Base-by-base conservation (phyloP, 176 grass and related monocot genomes). In the Olyra latifolia region DNA sequence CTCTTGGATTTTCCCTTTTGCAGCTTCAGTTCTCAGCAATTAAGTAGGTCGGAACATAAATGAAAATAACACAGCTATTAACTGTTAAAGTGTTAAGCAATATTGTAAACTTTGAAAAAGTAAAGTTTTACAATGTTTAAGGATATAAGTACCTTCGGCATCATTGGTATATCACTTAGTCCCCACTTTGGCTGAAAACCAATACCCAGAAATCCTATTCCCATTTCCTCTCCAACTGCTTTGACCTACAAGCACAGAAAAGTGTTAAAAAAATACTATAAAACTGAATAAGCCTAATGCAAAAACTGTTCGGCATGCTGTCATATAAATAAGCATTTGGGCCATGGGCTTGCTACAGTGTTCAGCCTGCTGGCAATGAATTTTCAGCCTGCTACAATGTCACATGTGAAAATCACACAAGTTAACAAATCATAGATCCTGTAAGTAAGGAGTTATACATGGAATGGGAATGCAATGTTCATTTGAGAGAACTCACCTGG, bases 151-250 rank as follows among this genome's bases (percentile, higher is more conserved):
- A 99, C 96, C 93, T 99, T 99, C 0, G 92, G 96, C 96, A 99
- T 95, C 75, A 95, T 89, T 59, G 96, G 92, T 84, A 95, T 93
- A 48, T 99, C 92, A 63, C 69, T 80, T 17, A 93, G 50, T 28
- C 69, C 76, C 96, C 90, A 99, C 61, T 95, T 99, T 29, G 93
- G 90, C 76, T 99, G 96, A 91, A 95, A 99, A 29, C 96, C 96
- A 91, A 95, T 83, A 35, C 93, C 96, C 16, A 99, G 87, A 95
- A 99, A 99, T 78, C 93, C 93, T 72, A 99, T 89, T 44, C 92
- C 86, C 90, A 99, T 86, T 89, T 99, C 92, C 82, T 99, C 96
- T 78, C 86, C 92, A 64, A 99, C 88, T 35, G 92, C 96, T 76
- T 99, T 99, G 48, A 98, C 92, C 96, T 98, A 80, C 78, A 69